Base-by-base conservation (phyloP, 805 yeast species). In the Saccharomycopsis guyanensis region DNA sequence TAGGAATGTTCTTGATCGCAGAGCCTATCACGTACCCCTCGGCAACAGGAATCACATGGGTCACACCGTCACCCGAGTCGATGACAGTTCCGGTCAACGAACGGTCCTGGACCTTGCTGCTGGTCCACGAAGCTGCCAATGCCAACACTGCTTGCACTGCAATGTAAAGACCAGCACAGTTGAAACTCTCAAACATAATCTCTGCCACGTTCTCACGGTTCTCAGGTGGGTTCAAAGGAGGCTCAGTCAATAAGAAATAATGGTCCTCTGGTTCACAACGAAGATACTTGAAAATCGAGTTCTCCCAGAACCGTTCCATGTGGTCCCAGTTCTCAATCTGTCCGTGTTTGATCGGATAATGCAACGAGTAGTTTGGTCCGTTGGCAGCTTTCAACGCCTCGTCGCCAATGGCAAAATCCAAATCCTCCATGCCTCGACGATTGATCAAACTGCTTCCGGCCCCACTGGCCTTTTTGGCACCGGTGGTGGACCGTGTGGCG, bases 321-420 rank as follows among this genome's bases (percentile, higher is more conserved):
- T 93, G 97, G 68, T 93, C 98, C 98, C 98, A 93, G 65, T 93
- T 87, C 65, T 93, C 98, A 53, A 93, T 84, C 70, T 93, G 98
- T 22, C 98, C 98, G 61, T 93, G 98, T 65, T 88, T 83, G 51
- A 93, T 88, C 16, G 98, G 98, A 60, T 93, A 93, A 53, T 80
- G 77, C 49, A 93, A 70, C 24, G 89, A 82, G 66, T 93, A 93
- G 24, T 86, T 72, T 53, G 96, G 87, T 4, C 96, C 95, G 57
- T 78, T 82, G n/a, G 97, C 83, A 12, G 96, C 95, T 44, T 75
- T 76, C 37, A 93, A 60, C 1, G 98, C 98, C 64, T 91, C 97
- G 58, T 93, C 93, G 29, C 98, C 98, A 58, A 93, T 93, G 64
- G 75, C 88, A 59, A 91, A 93, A 65, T 89, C 96, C 58, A 89